Evolutionary conservation across 2,329 filamentous ascomycete genomes (phyloP), one percentile per base, ranked within the genome.

Genomic region (Cercospora zeae-maydis): DNA sequence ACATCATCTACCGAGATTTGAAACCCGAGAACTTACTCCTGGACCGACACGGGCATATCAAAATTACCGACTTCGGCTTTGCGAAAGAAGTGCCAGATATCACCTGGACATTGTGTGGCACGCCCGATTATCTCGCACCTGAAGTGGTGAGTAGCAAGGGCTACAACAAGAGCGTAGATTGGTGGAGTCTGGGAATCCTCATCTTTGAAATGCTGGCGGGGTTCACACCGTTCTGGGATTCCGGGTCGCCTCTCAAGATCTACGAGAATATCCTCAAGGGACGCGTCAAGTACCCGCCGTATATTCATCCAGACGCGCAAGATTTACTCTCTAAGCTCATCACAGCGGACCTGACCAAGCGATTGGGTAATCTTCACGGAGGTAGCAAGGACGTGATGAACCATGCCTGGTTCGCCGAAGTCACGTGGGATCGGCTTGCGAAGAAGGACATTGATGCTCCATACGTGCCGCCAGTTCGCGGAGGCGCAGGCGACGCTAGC

Each of bases 121-220:
- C 95, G 11, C 95, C 95, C 6, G 95, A 99, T 78, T 99, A 99
- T 76, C 86, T 99, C 36, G 95, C 95, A 0, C 95, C 95, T 0
- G 95, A 99, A 79, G 95, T 99, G 13, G 95, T 99, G n/a, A 93
- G 92, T 64, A 97, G 93, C 77, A 98, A 98, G 80, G 95, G 95
- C 58, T 99, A 99, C 82, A 99, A 99, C 82, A 99, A 98, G 78
- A 97, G 93, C 42, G 95, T 99, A 16, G 95, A 99, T 76, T 99
- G 95, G 95, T 99, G 95, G 95, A 98, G 93, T 58, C 84, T 99
- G 63, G 95, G 95, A 51, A 98, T 99, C 75, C 82, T 99, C 71
- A 98, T 99, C 77, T 99, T 97, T 77, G 95, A 99, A 83, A 99
- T 99, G 95, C 86, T 99, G 37, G 98, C 95, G 75, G 95, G 95